These are phyloP conservation scores for Cryptococcus sp. DNA, from an alignment of 1,284 basidiomycete genomes.

Conservation along the genomic window DNA sequence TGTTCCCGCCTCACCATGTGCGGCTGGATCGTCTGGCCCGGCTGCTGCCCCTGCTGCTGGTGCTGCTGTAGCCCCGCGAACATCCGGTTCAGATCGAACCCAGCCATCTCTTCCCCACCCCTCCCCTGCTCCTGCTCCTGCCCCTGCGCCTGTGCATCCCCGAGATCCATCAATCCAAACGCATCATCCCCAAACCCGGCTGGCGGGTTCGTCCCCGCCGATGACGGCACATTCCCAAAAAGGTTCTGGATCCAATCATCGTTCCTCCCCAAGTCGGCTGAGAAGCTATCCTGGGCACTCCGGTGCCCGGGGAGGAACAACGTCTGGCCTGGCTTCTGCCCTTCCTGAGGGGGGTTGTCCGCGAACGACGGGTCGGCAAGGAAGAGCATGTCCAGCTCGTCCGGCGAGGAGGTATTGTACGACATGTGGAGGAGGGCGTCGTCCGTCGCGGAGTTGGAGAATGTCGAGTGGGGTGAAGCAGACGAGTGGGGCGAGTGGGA, in stretches of 20 bases:
- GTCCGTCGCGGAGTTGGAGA: conserved; percentile 31
- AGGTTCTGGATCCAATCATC: conserved; percentile 14
- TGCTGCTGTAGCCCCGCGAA: neutral
- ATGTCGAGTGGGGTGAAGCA: conserved; percentile 32
- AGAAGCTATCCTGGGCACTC: neutral
- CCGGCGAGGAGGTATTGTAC: conserved; percentile 23
- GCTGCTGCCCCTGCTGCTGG: conserved; percentile 5
- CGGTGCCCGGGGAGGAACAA: conserved; percentile 15
- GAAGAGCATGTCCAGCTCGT: conserved; percentile 41
- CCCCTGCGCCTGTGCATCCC: conserved; percentile 3
- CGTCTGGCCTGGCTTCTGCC: conserved; percentile 9
- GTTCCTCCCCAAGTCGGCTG: conserved; percentile 1
- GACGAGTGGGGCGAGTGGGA: conserved; percentile 33
- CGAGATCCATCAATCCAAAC: conserved; percentile 23
- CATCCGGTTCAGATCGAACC: conserved; percentile 3
- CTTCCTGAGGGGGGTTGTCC: neutral
- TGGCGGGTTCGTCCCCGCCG: neutral
- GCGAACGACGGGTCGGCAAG: conserved; percentile 6
- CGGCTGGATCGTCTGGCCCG: conserved; percentile 9
- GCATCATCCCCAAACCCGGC: conserved; percentile 13
- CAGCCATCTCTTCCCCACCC: neutral
- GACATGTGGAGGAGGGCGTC: conserved; percentile 34
- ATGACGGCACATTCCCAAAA: neutral
- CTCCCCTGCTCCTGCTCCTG: neutral
- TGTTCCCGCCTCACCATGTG: conserved; percentile 5